Base-by-base conservation (phyloP, 345 rosid species). In the Anastatica hierochuntica region DNA sequence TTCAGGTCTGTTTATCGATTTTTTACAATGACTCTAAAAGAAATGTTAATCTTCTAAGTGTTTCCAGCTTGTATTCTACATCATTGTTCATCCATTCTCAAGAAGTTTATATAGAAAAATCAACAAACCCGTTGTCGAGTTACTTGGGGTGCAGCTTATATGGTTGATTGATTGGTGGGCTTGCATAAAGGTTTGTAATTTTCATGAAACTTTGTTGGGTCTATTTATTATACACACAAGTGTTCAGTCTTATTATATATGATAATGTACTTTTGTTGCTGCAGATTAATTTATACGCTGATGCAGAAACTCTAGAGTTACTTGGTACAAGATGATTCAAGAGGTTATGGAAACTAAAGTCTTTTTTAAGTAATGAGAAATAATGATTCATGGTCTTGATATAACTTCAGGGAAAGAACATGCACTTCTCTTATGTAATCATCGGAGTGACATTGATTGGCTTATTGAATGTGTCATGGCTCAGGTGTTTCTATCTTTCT, bases 111-210 rank as follows among this genome's bases (percentile, higher is more conserved):
- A 60, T 19, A 72, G 82, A 63, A 72, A 43, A 57, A 63, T 69
- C 56, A 79, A 79, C 62, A 73, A 67, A 57, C 68, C 40, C 16
- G 38, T 69, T 36, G 76, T 61, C 3, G 84, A 79, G 31, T 26
- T 82, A n/a, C 58, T 79, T 23, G 77, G 82, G 84, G 43, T 82
- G 60, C 76, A 77, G 60, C 77, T 77, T 52, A 63, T 79, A 37
- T 79, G 88, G 85, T 58, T 81, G 4, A 31, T 74, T 56, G 88
- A 79, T 45, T 81, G 85, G 81, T 84, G 88, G 82, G 88, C 82
- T 50, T 65, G 68, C 27, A 21, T 74, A 51, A 71, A 80, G 90
- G 84, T 80, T 38, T 10, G 56, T 34, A 14, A 8, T 47, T 43
- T 41, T 42, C 36, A 6, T 61, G 21, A 19, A 11, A 47, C 41